phyloP scores from a whole-genome alignment of 805 yeast genomes.

The Pichia nanzhaoensis region DNA sequence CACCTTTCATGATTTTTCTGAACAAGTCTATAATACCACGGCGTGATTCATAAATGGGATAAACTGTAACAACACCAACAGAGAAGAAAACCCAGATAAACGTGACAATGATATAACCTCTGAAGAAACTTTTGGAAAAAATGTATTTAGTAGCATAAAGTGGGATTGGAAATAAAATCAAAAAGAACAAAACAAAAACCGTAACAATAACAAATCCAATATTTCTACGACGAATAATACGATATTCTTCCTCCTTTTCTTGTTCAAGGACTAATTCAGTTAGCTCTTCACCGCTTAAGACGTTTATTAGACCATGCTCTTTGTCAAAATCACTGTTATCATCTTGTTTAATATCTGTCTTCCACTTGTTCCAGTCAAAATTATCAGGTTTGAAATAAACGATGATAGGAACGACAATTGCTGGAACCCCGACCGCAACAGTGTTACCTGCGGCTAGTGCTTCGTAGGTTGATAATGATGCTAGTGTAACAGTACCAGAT shows the following conservation, averaged over 20 bases:
- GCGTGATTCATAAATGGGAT: slow-evolving; percentile 42
- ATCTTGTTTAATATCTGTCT: slow-evolving; percentile 34
- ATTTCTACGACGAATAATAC: slow-evolving; percentile 24
- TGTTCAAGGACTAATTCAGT: slow-evolving; percentile 24
- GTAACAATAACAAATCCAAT: slow-evolving; percentile 23
- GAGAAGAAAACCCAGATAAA: slow-evolving; percentile 36
- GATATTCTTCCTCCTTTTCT: slow-evolving; percentile 18
- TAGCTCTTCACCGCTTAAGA: slow-evolving; percentile 25
- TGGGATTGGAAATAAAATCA: slow-evolving; percentile 33
- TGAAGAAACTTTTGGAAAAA: slow-evolving; percentile 32
- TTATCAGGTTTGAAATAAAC: slow-evolving; percentile 39
- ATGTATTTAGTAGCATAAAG: slow-evolving; percentile 35
- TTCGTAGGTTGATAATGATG: slow-evolving; percentile 40
- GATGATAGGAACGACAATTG: slow-evolving; percentile 38
- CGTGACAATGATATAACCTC: slow-evolving; percentile 34
- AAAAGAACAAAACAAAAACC: slow-evolving; percentile 27
- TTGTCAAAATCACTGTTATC: slow-evolving; percentile 33
- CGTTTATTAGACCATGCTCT: slow-evolving; percentile 26
- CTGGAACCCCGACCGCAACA: slow-evolving; percentile 46
- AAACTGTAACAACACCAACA: slow-evolving; percentile 34
- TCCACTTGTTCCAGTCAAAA: slow-evolving; percentile 46
- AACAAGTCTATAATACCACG: slow-evolving; percentile 6
- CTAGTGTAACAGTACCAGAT: slow-evolving; percentile 21
- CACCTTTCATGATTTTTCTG: slow-evolving; percentile 8
- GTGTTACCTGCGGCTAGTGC: slow-evolving; percentile 54